Conservation (phyloP, 306 rosid genomes). For the Begonia masoniana region DNA sequence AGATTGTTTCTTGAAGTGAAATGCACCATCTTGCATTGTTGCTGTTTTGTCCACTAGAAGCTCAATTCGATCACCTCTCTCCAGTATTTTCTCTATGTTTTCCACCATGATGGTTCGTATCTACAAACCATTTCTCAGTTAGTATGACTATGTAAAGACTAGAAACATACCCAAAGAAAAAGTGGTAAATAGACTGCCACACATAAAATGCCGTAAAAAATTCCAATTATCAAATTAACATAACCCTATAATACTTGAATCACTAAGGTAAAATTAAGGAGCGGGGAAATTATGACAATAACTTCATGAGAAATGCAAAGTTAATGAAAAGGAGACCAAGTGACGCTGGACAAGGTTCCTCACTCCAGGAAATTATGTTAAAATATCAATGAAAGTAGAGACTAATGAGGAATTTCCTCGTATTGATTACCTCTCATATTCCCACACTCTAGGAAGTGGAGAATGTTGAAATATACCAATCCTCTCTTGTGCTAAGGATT, state of each 20-base stretch:
- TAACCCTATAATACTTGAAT: constrained; percentile 28
- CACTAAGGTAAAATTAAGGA: too few relatives aligned
- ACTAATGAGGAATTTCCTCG: too few relatives aligned
- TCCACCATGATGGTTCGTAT: constrained; percentile 91
- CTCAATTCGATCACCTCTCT: constrained; percentile 93
- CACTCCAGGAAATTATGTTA: too few relatives aligned
- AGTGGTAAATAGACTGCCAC: neutral
- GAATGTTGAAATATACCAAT: too few relatives aligned
- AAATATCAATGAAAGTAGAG: too few relatives aligned
- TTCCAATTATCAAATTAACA: neutral
- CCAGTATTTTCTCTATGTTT: constrained; percentile 85
- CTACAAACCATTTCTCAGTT: constrained; percentile 31
- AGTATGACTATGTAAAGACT: constrained; percentile 15
- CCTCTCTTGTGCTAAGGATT: too few relatives aligned
- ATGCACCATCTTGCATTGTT: constrained; percentile 95
- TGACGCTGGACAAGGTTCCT: too few relatives aligned
- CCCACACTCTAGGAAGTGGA: too few relatives aligned
- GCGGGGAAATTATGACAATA: too few relatives aligned
- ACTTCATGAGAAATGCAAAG: too few relatives aligned
- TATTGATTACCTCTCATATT: too few relatives aligned
- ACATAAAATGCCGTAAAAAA: neutral
- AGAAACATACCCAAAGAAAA: neutral
- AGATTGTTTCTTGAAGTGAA: constrained; percentile 93
- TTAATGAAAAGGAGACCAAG: too few relatives aligned
- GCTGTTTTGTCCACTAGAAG: constrained; percentile 95